A percentile compares a stretch with the other conserved stretches of the same genome.
These are phyloP conservation scores for Penicillium samsonianum DNA, from an alignment of 495 filamentous ascomycete species.

Conservation along the genomic window DNA sequence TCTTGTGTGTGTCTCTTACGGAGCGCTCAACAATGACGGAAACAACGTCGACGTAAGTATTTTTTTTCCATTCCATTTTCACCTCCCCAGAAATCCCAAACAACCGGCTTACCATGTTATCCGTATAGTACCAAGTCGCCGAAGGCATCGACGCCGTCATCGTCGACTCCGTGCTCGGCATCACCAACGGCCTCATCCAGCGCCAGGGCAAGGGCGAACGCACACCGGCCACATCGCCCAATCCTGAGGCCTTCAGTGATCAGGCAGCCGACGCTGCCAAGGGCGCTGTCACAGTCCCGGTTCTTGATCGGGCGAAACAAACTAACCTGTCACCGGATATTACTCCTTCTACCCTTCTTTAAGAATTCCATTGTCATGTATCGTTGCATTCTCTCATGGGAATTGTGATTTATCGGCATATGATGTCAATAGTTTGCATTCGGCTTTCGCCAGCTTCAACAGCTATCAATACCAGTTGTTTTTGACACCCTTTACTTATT, in stretches of 20 bases:
- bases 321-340: slow-evolving; percentile 12
- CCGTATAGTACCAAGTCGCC: slow-evolving; percentile 74
- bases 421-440: slow-evolving; percentile 24
- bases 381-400: neutral
- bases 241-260: slow-evolving; percentile 22
- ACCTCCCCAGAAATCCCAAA: neutral
- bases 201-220: slow-evolving; percentile 34
- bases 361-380: slow-evolving; percentile 6
- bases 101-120: neutral
- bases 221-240: slow-evolving; percentile 32
- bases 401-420: slow-evolving; percentile 20
- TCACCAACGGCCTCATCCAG: slow-evolving; percentile 68
- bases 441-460: slow-evolving; percentile 24
- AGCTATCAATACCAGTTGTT: slow-evolving; percentile 21
- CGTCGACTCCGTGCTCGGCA: slow-evolving; percentile 86
- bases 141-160: slow-evolving; percentile 98
- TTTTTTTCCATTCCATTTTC: neutral
- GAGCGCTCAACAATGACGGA: slow-evolving; percentile 81
- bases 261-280: slow-evolving; percentile 18
- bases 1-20: slow-evolving; percentile 95
- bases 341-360: slow-evolving; percentile 6
- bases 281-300: slow-evolving; percentile 33
- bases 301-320: slow-evolving; percentile 31
- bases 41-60: slow-evolving; percentile 74
- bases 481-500: neutral